phyloP scores from a whole-genome alignment of 441 rosid genomes.

The Breynia disticha region DNA sequence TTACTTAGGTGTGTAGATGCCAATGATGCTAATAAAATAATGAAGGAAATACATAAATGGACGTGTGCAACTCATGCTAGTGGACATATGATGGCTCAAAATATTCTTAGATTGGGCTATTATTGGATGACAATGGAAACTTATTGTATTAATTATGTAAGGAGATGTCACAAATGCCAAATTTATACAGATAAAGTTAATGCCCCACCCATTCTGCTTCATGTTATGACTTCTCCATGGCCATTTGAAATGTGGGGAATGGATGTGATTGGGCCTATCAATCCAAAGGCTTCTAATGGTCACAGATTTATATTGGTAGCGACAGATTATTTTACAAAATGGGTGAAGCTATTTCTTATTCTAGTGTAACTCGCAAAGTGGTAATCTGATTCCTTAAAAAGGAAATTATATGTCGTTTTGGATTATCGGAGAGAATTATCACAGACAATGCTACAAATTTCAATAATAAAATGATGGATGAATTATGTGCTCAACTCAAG shows the following conservation, averaged over 20 bases:
- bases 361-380: neutral
- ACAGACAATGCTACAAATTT: slow-evolving; percentile 7
- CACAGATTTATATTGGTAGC: slow-evolving; percentile 10
- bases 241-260: neutral
- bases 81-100: neutral
- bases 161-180: slow-evolving; percentile 11
- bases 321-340: slow-evolving; percentile 8
- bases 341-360: neutral
- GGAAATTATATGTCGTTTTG: slow-evolving; percentile 4
- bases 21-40: neutral
- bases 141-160: neutral
- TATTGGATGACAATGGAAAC: slow-evolving; percentile 10
- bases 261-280: slow-evolving; percentile 1
- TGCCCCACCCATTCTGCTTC: neutral
- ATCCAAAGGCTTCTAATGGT: neutral
- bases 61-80: neutral
- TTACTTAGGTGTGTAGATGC: slow-evolving; percentile 5
- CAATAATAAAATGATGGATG: slow-evolving; percentile 2
- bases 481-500: neutral
- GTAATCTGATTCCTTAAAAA: neutral
- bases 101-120: slow-evolving; percentile 9
- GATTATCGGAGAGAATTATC: slow-evolving; percentile 1
- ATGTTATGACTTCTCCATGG: neutral
- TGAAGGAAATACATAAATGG: slow-evolving; percentile 11
- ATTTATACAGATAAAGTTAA: neutral